These are phyloP conservation scores for Triangularia verruculosa DNA, from an alignment of 2,329 filamentous ascomycete genomes.

Conservation along the genomic window DNA sequence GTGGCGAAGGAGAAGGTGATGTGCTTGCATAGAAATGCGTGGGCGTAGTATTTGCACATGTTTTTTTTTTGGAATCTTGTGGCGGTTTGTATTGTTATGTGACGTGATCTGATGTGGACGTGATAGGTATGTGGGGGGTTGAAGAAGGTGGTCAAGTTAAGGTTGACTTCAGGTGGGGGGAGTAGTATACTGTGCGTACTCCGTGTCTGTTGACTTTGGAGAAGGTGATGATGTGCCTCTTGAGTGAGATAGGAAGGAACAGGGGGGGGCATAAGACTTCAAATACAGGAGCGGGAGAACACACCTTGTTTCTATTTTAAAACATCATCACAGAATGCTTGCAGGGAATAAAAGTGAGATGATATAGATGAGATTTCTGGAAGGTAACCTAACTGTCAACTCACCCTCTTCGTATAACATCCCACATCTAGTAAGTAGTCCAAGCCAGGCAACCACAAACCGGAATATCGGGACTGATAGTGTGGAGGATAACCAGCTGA, in stretches of 20 bases:
- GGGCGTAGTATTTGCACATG: slow-evolving; percentile 41
- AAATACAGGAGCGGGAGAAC: background rate
- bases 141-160: background rate
- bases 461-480: background rate
- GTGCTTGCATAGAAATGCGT: slow-evolving; percentile 37
- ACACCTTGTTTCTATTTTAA: background rate
- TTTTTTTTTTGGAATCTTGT: too few relatives aligned
- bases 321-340: background rate
- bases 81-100: background rate
- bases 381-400: background rate
- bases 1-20: slow-evolving; percentile 35
- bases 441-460: background rate
- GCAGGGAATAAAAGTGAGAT: background rate
- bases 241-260: background rate
- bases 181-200: background rate
- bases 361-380: background rate
- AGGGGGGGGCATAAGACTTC: background rate
- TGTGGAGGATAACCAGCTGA: slow-evolving; percentile 15
- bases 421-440: background rate
- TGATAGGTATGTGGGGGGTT: background rate
- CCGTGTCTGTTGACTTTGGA: background rate
- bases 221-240: background rate
- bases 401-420: background rate
- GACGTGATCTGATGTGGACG: background rate
- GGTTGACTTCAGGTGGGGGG: background rate